Evolutionary conservation across 2,329 filamentous ascomycete species (phyloP), one percentile per base, ranked within the genome.

Genomic region (Dothistroma septosporum): DNA sequence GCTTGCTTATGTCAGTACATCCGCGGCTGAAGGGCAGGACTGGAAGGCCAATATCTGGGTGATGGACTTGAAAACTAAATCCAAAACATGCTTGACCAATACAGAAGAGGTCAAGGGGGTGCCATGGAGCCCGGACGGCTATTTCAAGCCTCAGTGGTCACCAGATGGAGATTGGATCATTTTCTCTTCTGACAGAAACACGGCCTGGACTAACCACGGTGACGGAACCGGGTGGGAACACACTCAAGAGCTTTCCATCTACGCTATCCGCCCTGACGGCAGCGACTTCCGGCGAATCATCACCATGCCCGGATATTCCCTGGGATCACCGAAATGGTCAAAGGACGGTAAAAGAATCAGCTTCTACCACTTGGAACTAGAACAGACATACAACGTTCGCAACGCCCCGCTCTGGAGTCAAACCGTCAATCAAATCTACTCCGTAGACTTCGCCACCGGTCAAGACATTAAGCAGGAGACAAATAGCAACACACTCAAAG

Each of bases 121-220:
- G 3, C 19, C 59, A 0, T 58, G 49, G 37, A 41, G 48, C 9
- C 59, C 59, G 14, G 46, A 61, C 14, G 59, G 59, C 1, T 59
- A 61, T 28, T 61, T 59, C 53, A 55, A 55, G 31, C 60, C 60
- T 3, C 33, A 44, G 2, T 61, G 55, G 50, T 61, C 61, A 6
- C 61, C 61, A n/a, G 56, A 62, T 21, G 61, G 60, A 2, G 28
- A 62, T 47, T 62, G 53, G 53, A 57, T 62, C 7, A 41, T 37
- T 2, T 62, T 62, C 53, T 53, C 46, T 11, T 62, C 60, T 9
- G 60, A 60, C 31, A 46, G 57, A 19, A 60, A 62, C 21, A 62
- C 57, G 0, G 85, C 79, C 59, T 84, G 81, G 0, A 89, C 83
- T 0, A 86, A 86, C 0, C 58, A 60, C 4, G 22, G 21, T 4